Evolutionary conservation across 2,329 filamentous ascomycete species (phyloP), one percentile per base, ranked within the genome.

Genomic region (Claviceps pazoutovae): DNA sequence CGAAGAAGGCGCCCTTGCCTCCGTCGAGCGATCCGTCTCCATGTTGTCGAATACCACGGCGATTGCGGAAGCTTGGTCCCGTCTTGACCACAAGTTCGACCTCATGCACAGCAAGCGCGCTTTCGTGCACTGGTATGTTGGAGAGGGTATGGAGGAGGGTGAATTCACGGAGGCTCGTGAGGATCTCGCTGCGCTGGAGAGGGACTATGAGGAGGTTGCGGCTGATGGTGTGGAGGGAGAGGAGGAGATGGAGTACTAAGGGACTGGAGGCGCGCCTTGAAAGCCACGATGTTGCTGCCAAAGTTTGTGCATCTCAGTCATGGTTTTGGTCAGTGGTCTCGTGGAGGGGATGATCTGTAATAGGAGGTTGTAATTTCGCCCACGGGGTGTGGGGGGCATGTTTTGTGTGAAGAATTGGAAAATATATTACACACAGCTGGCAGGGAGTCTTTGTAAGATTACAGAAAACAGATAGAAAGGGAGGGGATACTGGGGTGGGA

Each of bases 111-210:
- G 77, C 71, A 86, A 86, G 78, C 82, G 83, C 59, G 82, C 83
- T 54, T 86, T 86, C 61, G 82, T 86, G 46, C 82, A 86, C 71
- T 86, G 83, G 83, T 86, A 86, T 59, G 87, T 93, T 51, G 87
- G 87, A 58, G 87, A 93, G 73, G 87, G 87, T 72, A 93, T 93
- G 87, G 87, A 93, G 74, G 87, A 93, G 68, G 87, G 87, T 62
- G 87, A 93, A 70, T 93, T 93, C 74, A 86, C 83, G 56, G 87
- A 93, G 71, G 87, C 87, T 56, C 83, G 87, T 60, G 87, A 93
- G 73, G 87, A 93, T 67, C 75, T 93, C 55, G 87, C 87, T 56
- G 87, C 87, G 47, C 75, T 93, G 37, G 87, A 91, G 76, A 87
- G 84, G 74, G 86, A 91, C 62, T 91, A 91, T 66, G 86, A 89